phyloP scores from a whole-genome alignment of 2,329 filamentous ascomycete species.

The Fusarium tjaetaba region DNA sequence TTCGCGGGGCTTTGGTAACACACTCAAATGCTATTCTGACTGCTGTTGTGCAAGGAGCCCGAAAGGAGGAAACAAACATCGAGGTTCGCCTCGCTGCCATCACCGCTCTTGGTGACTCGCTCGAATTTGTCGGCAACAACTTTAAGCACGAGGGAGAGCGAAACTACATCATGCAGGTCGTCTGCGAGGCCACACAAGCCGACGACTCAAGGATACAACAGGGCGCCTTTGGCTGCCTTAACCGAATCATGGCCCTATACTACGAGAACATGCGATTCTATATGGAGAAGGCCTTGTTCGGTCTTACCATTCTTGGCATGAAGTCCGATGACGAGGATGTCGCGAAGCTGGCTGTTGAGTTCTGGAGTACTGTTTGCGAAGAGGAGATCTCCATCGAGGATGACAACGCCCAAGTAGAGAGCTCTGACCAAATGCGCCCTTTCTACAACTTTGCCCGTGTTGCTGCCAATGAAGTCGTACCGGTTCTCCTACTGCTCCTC shows the following conservation, averaged over 20 bases:
- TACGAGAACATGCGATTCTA: conserved; percentile 99
- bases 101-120: conserved; percentile 91
- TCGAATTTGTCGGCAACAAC: conserved; percentile 97
- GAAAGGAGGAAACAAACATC: conserved; percentile 91
- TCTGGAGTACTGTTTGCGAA: conserved; percentile 99
- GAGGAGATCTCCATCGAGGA: conserved; percentile 98
- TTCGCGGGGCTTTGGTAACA: conserved; percentile 80
- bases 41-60: conserved; percentile 94
- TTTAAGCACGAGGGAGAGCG: conserved; percentile 99
- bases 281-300: conserved; percentile 99
- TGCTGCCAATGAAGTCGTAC: conserved; percentile 92
- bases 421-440: conserved; percentile 83
- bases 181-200: conserved; percentile 98
- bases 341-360: conserved; percentile 96
- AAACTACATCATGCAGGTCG: conserved; percentile 99
- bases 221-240: conserved; percentile 94
- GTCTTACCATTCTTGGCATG: conserved; percentile 97
- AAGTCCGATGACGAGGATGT: conserved; percentile 98
- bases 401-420: conserved; percentile 83
- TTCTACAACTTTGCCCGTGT: conserved; percentile 97
- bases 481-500: conserved; percentile 86
- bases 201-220: conserved; percentile 91
- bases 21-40: conserved; percentile 99
- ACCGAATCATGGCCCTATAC: conserved; percentile 98
- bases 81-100: conserved; percentile 95